Evolutionary conservation across 768 basidiomycete genomes (phyloP).

Genomic region (Phallus indusiatus): DNA sequence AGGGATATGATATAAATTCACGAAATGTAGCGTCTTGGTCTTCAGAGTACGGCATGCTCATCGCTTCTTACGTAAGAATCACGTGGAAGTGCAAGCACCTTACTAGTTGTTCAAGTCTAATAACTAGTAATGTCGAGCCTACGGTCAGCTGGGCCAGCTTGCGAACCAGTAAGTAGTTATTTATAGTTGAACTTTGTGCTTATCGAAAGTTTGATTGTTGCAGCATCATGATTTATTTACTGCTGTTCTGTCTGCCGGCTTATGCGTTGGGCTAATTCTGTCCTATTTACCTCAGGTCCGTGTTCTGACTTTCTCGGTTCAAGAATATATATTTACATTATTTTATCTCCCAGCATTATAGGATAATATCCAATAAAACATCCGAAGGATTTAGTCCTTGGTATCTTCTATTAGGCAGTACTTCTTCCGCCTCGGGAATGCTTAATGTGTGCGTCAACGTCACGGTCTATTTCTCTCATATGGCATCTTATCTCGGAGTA

Average conservation of each 20-base stretch:
- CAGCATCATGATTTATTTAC: conserved; percentile 70
- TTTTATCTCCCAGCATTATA: conserved; percentile 43
- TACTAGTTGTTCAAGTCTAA: no score
- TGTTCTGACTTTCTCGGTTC: conserved; percentile 17
- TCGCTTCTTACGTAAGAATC: background rate
- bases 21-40: background rate
- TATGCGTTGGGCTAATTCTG: conserved; percentile 63
- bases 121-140: background rate
- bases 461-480: background rate
- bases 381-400: conserved; percentile 89
- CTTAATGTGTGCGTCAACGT: conserved; percentile 59
- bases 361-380: conserved; percentile 69
- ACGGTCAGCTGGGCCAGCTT: background rate
- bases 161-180: conserved; percentile 4
- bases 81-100: background rate
- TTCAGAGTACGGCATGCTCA: background rate
- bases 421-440: conserved; percentile 72
- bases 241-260: conserved; percentile 50
- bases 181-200: background rate
- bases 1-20: conserved; percentile 6
- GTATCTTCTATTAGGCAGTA: conserved; percentile 84
- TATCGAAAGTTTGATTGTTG: background rate
- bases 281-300: conserved; percentile 80
- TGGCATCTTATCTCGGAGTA: background rate
- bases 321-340: background rate